A percentile compares a stretch with the other conserved stretches of the same genome.
Conservation (phyloP, 148 eudicot species). For the Gaultheria prostrata region DNA sequence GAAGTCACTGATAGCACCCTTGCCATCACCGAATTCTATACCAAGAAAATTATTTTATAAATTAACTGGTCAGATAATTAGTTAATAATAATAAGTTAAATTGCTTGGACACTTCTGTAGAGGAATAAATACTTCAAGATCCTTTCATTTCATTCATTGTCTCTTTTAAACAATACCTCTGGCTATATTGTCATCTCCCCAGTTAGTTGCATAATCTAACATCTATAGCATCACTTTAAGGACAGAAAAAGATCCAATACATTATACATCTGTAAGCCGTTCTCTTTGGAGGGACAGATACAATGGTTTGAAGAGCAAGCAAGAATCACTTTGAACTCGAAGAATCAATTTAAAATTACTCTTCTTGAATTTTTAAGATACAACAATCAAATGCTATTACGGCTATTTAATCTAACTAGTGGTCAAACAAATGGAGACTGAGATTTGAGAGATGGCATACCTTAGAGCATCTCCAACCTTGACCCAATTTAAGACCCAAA, state of each 20-base stretch:
- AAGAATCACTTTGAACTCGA: not conserved
- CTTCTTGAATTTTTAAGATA: not conserved
- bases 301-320: slow-evolving; percentile 7
- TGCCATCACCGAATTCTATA: not conserved
- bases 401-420: not conserved
- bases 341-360: not conserved
- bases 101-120: not conserved
- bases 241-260: not conserved
- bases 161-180: not conserved
- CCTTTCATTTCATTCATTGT: not conserved
- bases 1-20: not conserved
- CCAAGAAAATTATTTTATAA: not conserved
- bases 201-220: not conserved
- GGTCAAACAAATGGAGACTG: not conserved
- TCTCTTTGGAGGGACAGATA: not conserved
- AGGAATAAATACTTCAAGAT: not conserved
- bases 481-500: too few relatives aligned
- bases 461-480: too few relatives aligned
- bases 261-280: not conserved
- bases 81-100: not conserved
- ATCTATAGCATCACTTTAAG: not conserved
- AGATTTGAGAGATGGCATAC: not conserved
- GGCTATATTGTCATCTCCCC: not conserved
- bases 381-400: not conserved
- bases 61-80: not conserved